Conservation (phyloP, 345 rosid genomes). For the Draba incana region DNA sequence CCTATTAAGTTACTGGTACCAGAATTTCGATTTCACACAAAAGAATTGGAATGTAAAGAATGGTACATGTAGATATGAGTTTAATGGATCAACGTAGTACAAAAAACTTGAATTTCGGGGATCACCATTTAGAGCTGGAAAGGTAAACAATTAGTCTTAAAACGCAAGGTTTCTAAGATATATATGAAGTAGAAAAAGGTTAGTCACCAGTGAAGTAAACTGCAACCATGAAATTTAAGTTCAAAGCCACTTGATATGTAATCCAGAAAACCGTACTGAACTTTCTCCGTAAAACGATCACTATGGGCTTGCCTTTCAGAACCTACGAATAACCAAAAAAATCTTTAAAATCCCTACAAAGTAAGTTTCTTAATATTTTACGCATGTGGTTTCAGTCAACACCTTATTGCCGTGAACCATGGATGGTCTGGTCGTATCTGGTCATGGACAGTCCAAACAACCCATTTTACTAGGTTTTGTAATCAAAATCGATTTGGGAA, state of each 20-base stretch:
- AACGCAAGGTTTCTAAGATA: not conserved
- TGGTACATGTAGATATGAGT: constrained; percentile 77
- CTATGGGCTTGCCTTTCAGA: constrained; percentile 73
- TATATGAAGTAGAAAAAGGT: constrained; percentile 15
- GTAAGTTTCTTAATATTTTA: constrained; percentile 4
- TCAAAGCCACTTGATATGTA: constrained; percentile 85
- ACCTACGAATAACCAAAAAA: constrained; percentile 45
- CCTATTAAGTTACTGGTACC: not conserved
- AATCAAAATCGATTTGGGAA: too few relatives aligned
- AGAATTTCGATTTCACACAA: constrained; percentile 4
- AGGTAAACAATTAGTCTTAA: not conserved
- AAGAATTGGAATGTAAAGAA: constrained; percentile 7
- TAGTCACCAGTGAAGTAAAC: constrained; percentile 82
- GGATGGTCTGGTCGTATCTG: not conserved
- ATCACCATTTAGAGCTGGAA: constrained; percentile 85
- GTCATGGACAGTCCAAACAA: too few relatives aligned
- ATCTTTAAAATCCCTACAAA: constrained; percentile 13
- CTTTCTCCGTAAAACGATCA: constrained; percentile 64
- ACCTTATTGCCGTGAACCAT: constrained; percentile 63
- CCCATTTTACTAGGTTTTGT: too few relatives aligned
- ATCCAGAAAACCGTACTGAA: constrained; percentile 74
- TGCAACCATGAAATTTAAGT: constrained; percentile 91
- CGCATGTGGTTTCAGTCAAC: constrained; percentile 8
- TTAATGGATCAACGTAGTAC: constrained; percentile 84
- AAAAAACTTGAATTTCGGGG: constrained; percentile 67